Evolutionary conservation across 2,329 filamentous ascomycete species (phyloP).

Genomic region (Exophiala dermatitidis): DNA sequence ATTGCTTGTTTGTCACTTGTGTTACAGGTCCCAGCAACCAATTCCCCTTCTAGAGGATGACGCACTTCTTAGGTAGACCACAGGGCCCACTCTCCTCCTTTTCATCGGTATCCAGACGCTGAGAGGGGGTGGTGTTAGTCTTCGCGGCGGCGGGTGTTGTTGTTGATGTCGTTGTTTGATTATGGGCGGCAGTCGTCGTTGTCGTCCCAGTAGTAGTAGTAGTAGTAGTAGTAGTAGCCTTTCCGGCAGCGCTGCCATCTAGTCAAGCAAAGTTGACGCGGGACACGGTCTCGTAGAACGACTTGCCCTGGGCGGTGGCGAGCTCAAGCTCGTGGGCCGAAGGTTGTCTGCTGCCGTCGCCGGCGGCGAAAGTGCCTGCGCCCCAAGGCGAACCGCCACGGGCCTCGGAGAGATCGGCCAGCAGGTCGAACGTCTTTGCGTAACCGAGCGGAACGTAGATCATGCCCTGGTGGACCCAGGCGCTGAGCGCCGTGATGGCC

Average conservation of each 20-base stretch:
- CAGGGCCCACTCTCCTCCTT: slow-evolving; percentile 60
- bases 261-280: slow-evolving; percentile 73
- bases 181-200: slow-evolving; percentile 18
- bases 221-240: slow-evolving; percentile 26
- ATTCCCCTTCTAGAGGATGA: slow-evolving; percentile 47
- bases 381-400: slow-evolving; percentile 89
- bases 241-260: slow-evolving; percentile 49
- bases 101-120: slow-evolving; percentile 27
- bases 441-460: slow-evolving; percentile 95
- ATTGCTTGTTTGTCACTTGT: background rate
- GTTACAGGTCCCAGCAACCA: background rate
- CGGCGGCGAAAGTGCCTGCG: slow-evolving; percentile 75
- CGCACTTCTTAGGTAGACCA: slow-evolving; percentile 68
- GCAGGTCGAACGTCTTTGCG: slow-evolving; percentile 63
- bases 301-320: slow-evolving; percentile 74
- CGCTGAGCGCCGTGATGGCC: slow-evolving; percentile 71
- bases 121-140: slow-evolving; percentile 23
- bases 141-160: slow-evolving; percentile 25
- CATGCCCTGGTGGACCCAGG: slow-evolving; percentile 86
- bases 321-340: slow-evolving; percentile 66
- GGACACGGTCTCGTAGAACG: slow-evolving; percentile 69
- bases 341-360: slow-evolving; percentile 79
- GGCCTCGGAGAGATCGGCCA: slow-evolving; percentile 68
- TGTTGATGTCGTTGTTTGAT: slow-evolving; percentile 7
- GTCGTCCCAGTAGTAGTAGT: slow-evolving; percentile 29